Base-by-base conservation (phyloP, 805 yeast genomes). In the Allodekkera sacchari region DNA sequence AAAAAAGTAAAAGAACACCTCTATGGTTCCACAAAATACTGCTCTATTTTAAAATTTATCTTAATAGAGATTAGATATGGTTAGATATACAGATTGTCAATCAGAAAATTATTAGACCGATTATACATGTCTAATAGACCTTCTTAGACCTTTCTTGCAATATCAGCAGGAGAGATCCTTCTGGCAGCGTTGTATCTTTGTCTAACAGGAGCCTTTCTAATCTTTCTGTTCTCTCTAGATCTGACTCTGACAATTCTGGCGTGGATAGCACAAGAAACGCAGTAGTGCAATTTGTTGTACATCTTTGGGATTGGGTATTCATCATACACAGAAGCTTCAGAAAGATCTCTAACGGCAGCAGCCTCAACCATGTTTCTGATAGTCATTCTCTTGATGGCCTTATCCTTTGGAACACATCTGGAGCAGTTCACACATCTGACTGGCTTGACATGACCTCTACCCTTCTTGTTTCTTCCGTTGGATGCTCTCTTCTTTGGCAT, bases 401-500 rank as follows among this genome's bases (percentile, higher is more conserved):
- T 92, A 71, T 92, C 99, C 83, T 92, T 92, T 67, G 98, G 96
- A 60, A 92, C 95, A 77, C 95, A 84, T 72, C 95, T 85, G 61
- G 96, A 83, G 74, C 99, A 92, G 96, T 92, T 92, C 64, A 87
- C 83, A 79, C 99, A 92, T 83, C 99, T 88, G 63, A 89, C 96
- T 67, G 95, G 94, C 73, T 83, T 84, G 71, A 84, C 96, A 95
- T 92, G 97, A 68, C 99, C 99, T 85, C 99, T 92, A 68, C 97
- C 97, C 77, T 87, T 88, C 94, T 92, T 92, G 94, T 92, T 92
- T 80, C 99, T 89, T 81, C 99, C 99, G 96, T 88, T 87, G 92
- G 96, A 87, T 71, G 97, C 87, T 88, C 99, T 89, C 97, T 92
- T 92, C 85, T 92, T 92, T 73, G 98, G 97, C 99, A 92, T 92